Evolutionary conservation across 495 filamentous ascomycete species (phyloP).

Genomic region (Trichoderma virens): DNA sequence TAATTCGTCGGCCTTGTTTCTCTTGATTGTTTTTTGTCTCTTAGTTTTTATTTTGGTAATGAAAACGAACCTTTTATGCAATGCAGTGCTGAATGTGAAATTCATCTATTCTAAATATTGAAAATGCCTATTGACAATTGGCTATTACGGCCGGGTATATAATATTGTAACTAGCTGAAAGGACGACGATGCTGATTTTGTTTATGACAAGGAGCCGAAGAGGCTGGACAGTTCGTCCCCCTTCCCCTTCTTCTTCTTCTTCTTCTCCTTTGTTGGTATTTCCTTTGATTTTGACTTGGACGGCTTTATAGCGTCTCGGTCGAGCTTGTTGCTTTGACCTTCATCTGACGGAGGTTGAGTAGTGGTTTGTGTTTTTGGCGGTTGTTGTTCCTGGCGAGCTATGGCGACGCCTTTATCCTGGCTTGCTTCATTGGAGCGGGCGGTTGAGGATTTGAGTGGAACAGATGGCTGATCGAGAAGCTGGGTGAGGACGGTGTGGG

Average conservation of each 20-base stretch:
- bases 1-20: background rate
- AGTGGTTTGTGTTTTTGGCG: constrained; percentile 6
- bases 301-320: background rate
- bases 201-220: constrained; percentile 19
- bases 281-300: constrained; percentile 19
- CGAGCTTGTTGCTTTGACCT: background rate
- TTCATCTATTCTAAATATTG: too few species aligned
- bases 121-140: too few species aligned
- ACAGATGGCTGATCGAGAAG: constrained; percentile 15
- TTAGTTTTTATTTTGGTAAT: background rate
- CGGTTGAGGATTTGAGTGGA: background rate
- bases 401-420: background rate
- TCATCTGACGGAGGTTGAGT: background rate
- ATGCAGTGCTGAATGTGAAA: constrained; percentile 15
- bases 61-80: background rate
- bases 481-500: constrained; percentile 36
- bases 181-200: background rate
- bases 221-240: constrained; percentile 29
- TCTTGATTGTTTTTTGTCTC: background rate
- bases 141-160: too few species aligned
- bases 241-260: constrained; percentile 22
- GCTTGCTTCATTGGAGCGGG: background rate
- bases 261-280: constrained; percentile 14
- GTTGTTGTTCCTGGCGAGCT: constrained; percentile 14
- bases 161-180: too few species aligned